Evolutionary conservation across 805 yeast genomes (phyloP), one percentile per base, ranked within the genome.

Genomic region (Sugiyamaella smithiae): DNA sequence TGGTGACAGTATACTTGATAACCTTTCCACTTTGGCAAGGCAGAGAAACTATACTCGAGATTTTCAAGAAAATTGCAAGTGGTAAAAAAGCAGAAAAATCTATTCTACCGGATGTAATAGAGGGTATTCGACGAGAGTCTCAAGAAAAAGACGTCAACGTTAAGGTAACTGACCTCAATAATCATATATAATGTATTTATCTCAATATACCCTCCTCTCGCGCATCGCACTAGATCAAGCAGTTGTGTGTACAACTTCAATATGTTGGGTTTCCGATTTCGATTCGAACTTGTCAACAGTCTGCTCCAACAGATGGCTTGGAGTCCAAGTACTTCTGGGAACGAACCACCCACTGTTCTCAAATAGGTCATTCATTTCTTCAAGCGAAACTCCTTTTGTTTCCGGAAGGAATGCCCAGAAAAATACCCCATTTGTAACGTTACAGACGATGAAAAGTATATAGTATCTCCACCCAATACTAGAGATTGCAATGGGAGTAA

Each of bases 11-110:
- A 53, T 71, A 78, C 48, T 93, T 87, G 24, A 74, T 81, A 17
- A 47, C 87, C 28, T 82, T 73, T 55, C 96, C 96, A 35, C 57
- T 88, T 32, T 76, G 75, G 70, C 89, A 88, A 66, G 89, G 95
- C 37, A 72, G 91, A 56, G 67, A 71, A 25, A 87, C 83, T 1
- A 77, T 88, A 23, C 77, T 65, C 63, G 76, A 80, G 22, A 78
- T 90, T 0, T 54, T 73, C 22, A 7, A 11, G 22, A 19, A 19
- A 4, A 16, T 35, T 5, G 22, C 7, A 16, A 35, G 8, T 3
- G 38, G 38, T 3, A 35, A 35, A 7, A 14, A 19, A 3, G 4
- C 33, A 4, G 5, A 5, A n/a, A 16, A 16, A 3, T n/a, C 16
- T 29, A 16, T 4, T n/a, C 14, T 16, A 6, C 12, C 7, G 14